A percentile compares a stretch with the other conserved stretches of the same genome.
These are phyloP conservation scores for Thozetella sp. DNA, from an alignment of 495 filamentous ascomycete genomes.

Conservation along the genomic window DNA sequence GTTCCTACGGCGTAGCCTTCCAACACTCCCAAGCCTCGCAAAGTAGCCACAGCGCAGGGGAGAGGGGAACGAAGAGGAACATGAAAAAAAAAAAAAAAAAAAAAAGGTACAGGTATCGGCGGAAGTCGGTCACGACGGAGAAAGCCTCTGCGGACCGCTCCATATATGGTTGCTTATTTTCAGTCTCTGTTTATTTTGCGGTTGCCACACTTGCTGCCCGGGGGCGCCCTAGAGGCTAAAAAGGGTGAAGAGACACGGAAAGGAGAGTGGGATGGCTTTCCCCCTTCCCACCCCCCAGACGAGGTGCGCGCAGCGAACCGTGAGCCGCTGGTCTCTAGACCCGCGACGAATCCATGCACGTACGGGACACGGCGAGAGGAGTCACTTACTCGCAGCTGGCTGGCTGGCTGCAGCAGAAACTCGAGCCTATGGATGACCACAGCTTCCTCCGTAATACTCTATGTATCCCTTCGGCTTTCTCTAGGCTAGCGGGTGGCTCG, in stretches of 20 bases:
- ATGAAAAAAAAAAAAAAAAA: not conserved
- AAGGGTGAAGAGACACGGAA: slow-evolving; percentile 11
- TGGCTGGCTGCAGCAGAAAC: too few relatives aligned
- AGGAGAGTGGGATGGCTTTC: slow-evolving; percentile 4
- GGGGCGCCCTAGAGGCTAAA: slow-evolving; percentile 12
- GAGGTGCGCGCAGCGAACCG: not conserved
- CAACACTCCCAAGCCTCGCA: not conserved
- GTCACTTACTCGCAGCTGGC: not conserved
- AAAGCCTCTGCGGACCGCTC: not conserved
- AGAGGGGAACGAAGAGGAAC: not conserved
- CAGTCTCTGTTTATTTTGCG: slow-evolving; percentile 1
- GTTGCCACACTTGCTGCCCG: not conserved
- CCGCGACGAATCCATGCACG: not conserved
- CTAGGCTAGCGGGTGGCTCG: not conserved
- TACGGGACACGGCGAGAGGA: not conserved
- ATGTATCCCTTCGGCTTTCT: not conserved
- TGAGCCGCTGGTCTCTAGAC: not conserved
- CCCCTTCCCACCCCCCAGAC: too few relatives aligned
- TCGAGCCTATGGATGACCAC: too few relatives aligned
- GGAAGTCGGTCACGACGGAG: not conserved
- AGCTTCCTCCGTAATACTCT: too few relatives aligned
- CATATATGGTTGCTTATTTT: not conserved
- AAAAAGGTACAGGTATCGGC: too few relatives aligned
- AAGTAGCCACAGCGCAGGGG: not conserved
- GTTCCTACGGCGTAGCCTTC: not conserved